These are phyloP conservation scores for Helianthus tuberosus DNA, from an alignment of 129 eudicot genomes.

Conservation along the genomic window DNA sequence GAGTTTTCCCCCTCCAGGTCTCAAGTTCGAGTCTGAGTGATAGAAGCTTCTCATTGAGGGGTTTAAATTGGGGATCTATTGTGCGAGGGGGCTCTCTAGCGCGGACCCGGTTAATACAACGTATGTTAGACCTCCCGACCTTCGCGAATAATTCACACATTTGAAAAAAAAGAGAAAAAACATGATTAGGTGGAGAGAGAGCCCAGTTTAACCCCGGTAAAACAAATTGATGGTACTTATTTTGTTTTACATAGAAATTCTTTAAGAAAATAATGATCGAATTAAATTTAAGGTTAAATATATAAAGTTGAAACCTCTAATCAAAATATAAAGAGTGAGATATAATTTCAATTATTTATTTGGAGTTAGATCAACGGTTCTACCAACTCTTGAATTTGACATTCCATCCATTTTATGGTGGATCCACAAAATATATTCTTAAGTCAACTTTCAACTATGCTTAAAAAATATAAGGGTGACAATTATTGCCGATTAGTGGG, in stretches of 20 bases:
- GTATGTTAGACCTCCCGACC: too few species aligned
- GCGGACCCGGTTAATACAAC: too few species aligned
- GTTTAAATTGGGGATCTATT: too few species aligned
- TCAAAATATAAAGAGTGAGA: not conserved
- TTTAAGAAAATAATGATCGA: constrained; percentile 7
- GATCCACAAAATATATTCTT: constrained; percentile 2
- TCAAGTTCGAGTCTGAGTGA: too few species aligned
- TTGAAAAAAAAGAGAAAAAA: too few species aligned
- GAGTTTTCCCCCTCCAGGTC: too few species aligned
- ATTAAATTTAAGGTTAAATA: not conserved
- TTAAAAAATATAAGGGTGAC: not conserved
- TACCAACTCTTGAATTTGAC: constrained; percentile 24
- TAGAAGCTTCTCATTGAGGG: too few species aligned
- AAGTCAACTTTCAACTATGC: constrained; percentile 7
- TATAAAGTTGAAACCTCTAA: not conserved
- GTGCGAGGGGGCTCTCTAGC: too few species aligned
- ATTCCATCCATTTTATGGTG: constrained; percentile 8
- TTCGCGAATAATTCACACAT: too few species aligned
- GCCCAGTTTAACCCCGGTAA: too few species aligned
- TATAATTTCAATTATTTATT: not conserved
- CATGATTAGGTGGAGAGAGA: too few species aligned
- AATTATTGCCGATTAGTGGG: too few species aligned
- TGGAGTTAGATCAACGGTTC: constrained; percentile 30
- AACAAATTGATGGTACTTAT: not conserved
- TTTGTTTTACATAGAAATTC: not conserved